phyloP scores from a whole-genome alignment of 371 early-diverging fungal species.

The Mycotypha africana region DNA sequence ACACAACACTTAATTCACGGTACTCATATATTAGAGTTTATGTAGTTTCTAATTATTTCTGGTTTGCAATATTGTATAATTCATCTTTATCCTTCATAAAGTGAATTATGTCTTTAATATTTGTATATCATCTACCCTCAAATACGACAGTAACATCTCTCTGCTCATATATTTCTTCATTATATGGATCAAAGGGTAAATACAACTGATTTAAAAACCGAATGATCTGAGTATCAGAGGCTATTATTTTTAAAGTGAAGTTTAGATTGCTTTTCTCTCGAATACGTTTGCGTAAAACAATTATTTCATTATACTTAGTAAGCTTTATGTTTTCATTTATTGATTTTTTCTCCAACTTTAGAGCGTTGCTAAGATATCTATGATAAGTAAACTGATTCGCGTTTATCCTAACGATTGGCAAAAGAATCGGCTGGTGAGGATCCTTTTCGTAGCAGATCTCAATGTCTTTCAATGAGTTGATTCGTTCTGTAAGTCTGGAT shows the following conservation, averaged over 20 bases:
- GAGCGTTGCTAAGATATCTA: constrained; percentile 1
- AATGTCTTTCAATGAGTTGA: constrained; percentile 1
- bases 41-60: no score
- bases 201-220: constrained; percentile 5
- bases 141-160: no score
- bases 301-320: constrained; percentile 5
- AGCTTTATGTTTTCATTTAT: constrained; percentile 3
- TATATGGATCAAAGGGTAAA: constrained; percentile 1
- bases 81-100: no score
- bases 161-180: constrained; percentile 1
- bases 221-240: constrained; percentile 4
- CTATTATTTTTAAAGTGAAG: constrained; percentile 9
- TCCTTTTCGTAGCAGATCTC: constrained; percentile 5
- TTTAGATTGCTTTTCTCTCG: constrained; percentile 11
- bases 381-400: constrained; percentile 6
- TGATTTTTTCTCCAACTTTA: neutral
- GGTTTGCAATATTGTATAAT: no score
- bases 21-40: no score
- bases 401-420: constrained; percentile 5
- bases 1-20: no score
- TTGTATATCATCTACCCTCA: no score
- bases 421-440: constrained; percentile 2
- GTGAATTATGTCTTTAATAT: no score
- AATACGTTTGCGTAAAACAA: constrained; percentile 8
- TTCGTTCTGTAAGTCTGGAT: constrained; percentile 4